Base-by-base conservation (phyloP, 768 basidiomycete species). In the Lactifluus hygrophoroides region DNA sequence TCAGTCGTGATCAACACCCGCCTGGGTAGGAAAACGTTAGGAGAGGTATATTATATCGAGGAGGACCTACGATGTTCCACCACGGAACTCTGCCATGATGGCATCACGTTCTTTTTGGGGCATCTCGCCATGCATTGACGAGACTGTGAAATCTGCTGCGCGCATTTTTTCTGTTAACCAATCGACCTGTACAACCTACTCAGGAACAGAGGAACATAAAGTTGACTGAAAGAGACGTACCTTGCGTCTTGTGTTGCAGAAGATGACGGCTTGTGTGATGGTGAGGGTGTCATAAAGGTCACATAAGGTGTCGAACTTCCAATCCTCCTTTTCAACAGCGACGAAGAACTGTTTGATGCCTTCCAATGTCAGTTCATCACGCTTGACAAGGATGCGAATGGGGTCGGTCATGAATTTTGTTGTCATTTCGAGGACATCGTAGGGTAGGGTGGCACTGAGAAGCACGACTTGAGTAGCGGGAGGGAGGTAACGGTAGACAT, bases 321-420 rank as follows among this genome's bases (percentile, higher is more conserved):
- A 97, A 69, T 99, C 95, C 73, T 99, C 95, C 76, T 97, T 96
- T 75, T 97, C 95, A 56, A 99, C 95, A 46, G 94, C 95, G 51
- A 99, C 91, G 78, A 94, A 94, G 76, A 94, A 94, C 70, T 95
- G 92, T 67, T 94, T 94, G 75, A 94, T 94, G 9, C 89, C 89
- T 68, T 99, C 95, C 56, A 97, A 79, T 51, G 95, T 96, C 80
- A 97, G 81, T 74, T 99, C 95, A 69, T 97, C 94, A 87, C 94
- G 92, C 79, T 97, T 96, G 73, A 98, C 94, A 66, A 97, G 86
- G 66, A 99, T 96, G 46, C 93, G 89, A 70, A 98, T 93, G 34
- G 95, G 95, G 72, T 97, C 94, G 53, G 90, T 92, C 94, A 98
- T 97, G 78, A 98, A 97, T 75, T 98, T 97, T 37, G 92, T 96